Percentiles rank a stretch among this genome's conserved stretches.
Evolutionary conservation across 1,284 basidiomycete genomes (phyloP).

Genomic region (Cryptococcus maquisensis): DNA sequence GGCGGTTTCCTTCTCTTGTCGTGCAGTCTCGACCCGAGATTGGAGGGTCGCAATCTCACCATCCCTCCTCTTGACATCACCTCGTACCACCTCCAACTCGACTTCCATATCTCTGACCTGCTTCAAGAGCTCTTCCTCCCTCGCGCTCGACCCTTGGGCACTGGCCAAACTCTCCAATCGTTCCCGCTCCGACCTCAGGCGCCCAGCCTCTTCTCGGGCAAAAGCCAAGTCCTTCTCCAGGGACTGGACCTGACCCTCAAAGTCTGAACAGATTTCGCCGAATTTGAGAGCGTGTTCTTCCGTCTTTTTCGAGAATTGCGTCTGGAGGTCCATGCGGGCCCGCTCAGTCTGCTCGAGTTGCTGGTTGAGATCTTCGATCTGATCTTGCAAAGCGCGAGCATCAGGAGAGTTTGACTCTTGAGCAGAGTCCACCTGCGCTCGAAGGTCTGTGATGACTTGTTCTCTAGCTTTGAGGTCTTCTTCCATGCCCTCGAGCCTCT

Average conservation of each 20-base stretch:
- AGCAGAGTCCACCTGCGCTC: slow-evolving; percentile 12
- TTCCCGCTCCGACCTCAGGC: slow-evolving; percentile 7
- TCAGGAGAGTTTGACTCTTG: not conserved
- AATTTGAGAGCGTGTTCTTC: slow-evolving; percentile 38
- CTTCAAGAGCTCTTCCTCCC: slow-evolving; percentile 14
- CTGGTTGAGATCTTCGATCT: slow-evolving; percentile 11
- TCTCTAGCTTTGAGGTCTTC: slow-evolving; percentile 30
- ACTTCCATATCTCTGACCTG: slow-evolving; percentile 14
- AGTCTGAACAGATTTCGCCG: slow-evolving; percentile 36
- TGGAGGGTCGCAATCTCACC: slow-evolving; percentile 11
- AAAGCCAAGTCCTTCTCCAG: slow-evolving; percentile 22
- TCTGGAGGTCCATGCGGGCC: slow-evolving; percentile 16
- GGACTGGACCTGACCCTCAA: slow-evolving; percentile 28
- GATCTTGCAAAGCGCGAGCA: not conserved
- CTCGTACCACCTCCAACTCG: slow-evolving; percentile 9
- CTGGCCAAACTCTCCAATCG: slow-evolving; percentile 6
- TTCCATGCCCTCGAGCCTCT: slow-evolving; percentile 29
- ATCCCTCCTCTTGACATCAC: slow-evolving; percentile 1
- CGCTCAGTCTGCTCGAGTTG: slow-evolving; percentile 28
- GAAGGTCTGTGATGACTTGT: slow-evolving; percentile 18
- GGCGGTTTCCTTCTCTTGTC: slow-evolving; percentile 11
- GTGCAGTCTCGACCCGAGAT: slow-evolving; percentile 1
- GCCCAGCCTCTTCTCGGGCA: slow-evolving; percentile 10
- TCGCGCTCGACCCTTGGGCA: not conserved
- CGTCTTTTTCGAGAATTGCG: slow-evolving; percentile 37